Evolutionary conservation across 1,139 yeast species (phyloP).

Genomic region (Barnettozyma hawaiiensis): DNA sequence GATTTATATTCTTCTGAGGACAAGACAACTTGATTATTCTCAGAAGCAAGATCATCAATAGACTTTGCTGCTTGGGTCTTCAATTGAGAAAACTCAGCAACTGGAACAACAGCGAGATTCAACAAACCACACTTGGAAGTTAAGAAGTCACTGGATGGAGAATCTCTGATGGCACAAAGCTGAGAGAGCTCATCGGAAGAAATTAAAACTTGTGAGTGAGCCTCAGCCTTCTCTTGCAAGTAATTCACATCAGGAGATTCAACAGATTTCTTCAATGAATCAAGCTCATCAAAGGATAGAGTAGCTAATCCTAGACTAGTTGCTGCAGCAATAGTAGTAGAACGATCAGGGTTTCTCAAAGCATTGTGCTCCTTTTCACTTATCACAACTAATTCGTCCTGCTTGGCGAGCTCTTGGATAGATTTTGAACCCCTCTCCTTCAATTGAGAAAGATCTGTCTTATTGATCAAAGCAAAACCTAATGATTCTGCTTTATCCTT

Average conservation of each 20-base stretch:
- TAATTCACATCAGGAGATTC: constrained; percentile 20
- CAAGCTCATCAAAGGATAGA: constrained; percentile 33
- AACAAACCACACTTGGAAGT: neutral
- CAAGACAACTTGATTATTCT: constrained; percentile 15
- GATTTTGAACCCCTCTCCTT: constrained; percentile 10
- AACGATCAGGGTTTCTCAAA: constrained; percentile 13
- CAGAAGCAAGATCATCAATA: constrained; percentile 9
- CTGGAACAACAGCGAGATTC: constrained; percentile 13
- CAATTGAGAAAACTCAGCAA: constrained; percentile 15
- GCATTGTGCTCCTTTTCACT: constrained; percentile 13
- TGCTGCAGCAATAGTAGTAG: constrained; percentile 29
- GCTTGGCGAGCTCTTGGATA: constrained; percentile 12
- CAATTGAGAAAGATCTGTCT: constrained; percentile 22
- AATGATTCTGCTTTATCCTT: constrained; percentile 19
- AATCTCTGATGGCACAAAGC: constrained; percentile 26
- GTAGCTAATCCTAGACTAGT: constrained; percentile 40
- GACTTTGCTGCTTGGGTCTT: constrained; percentile 8
- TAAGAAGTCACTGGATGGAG: constrained; percentile 32
- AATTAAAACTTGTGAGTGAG: constrained; percentile 31
- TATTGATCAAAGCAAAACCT: constrained; percentile 18
- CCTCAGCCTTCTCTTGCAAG: constrained; percentile 27
- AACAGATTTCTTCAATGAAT: constrained; percentile 3
- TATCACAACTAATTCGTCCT: constrained; percentile 15
- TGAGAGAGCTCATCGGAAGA: constrained; percentile 6
- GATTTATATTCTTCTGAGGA: constrained; percentile 20